Evolutionary conservation across 1,284 basidiomycete genomes (phyloP).

Genomic region (Apiotrichum sp.): DNA sequence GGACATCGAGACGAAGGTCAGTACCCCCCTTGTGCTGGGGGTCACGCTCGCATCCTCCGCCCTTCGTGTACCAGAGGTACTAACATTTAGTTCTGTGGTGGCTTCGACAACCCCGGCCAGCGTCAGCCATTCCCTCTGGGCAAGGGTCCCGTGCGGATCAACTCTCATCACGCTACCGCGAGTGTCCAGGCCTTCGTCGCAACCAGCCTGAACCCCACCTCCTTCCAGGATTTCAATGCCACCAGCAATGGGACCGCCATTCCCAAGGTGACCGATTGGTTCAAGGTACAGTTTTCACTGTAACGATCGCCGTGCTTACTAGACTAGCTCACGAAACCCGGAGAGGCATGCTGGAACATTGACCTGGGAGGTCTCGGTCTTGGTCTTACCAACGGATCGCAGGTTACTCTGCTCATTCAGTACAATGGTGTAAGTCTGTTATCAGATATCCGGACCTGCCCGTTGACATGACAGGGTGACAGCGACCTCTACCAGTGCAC

Average conservation of each 20-base stretch:
- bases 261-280: conserved; percentile 51
- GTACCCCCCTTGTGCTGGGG: conserved; percentile 51
- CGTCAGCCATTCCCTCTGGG: conserved; percentile 61
- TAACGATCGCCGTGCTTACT: too few relatives aligned
- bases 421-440: conserved; percentile 32
- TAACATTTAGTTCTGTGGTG: conserved; percentile 42
- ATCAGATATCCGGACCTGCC: background rate
- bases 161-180: conserved; percentile 30
- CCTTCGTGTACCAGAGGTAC: background rate
- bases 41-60: too few relatives aligned
- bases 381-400: conserved; percentile 50
- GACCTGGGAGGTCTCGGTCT: conserved; percentile 51
- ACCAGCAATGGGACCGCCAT: conserved; percentile 40
- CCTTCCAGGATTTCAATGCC: conserved; percentile 57
- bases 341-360: conserved; percentile 58
- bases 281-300: conserved; percentile 42
- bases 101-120: conserved; percentile 45
- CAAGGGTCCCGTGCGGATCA: conserved; percentile 47
- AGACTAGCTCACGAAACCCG: conserved; percentile 48
- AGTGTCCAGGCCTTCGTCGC: conserved; percentile 55
- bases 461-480: conserved; percentile 55
- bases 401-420: conserved; percentile 35
- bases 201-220: conserved; percentile 54
- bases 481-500: conserved; percentile 67
- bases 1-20: conserved; percentile 56